Evolutionary conservation across 1,284 basidiomycete species (phyloP).

Genomic region (Porogramme epimiltina): DNA sequence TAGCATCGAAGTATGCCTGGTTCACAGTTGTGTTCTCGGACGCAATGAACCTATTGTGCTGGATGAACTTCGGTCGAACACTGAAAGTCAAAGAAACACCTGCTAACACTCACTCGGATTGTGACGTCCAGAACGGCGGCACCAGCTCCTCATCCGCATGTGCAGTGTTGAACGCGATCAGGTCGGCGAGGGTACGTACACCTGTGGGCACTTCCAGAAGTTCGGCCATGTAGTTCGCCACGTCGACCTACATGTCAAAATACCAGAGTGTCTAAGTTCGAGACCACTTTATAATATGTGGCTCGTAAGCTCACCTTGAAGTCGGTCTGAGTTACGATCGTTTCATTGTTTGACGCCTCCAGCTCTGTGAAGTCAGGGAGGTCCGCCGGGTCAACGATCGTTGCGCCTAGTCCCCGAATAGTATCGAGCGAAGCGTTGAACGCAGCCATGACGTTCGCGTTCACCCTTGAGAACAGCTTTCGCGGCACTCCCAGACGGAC

Average conservation of each 20-base stretch:
- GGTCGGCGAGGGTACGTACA: slow-evolving; percentile 38
- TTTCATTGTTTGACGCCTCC: slow-evolving; percentile 31
- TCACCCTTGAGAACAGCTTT: slow-evolving; percentile 25
- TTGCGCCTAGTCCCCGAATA: slow-evolving; percentile 39
- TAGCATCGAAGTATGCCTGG: slow-evolving; percentile 46
- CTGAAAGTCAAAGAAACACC: slow-evolving; percentile 19
- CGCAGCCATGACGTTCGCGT: slow-evolving; percentile 27
- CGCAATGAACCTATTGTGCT: slow-evolving; percentile 40
- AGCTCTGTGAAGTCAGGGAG: slow-evolving; percentile 39
- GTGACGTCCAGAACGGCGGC: slow-evolving; percentile 40
- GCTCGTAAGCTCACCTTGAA: slow-evolving; percentile 43
- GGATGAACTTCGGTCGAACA: not conserved
- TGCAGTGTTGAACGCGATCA: slow-evolving; percentile 44
- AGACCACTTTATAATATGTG: not conserved
- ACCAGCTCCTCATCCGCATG: slow-evolving; percentile 43
- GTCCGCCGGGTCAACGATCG: slow-evolving; percentile 43
- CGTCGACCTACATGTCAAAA: slow-evolving; percentile 27
- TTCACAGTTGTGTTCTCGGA: slow-evolving; percentile 50
- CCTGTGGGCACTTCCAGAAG: slow-evolving; percentile 37
- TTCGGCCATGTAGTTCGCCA: slow-evolving; percentile 36
- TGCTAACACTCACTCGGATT: slow-evolving; percentile 35
- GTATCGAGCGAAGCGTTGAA: slow-evolving; percentile 42
- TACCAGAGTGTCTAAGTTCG: not conserved
- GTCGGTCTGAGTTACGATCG: slow-evolving; percentile 37
- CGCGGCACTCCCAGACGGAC: slow-evolving; percentile 46